phyloP scores from a whole-genome alignment of 768 basidiomycete genomes.

The Leccinum sublutescens region DNA sequence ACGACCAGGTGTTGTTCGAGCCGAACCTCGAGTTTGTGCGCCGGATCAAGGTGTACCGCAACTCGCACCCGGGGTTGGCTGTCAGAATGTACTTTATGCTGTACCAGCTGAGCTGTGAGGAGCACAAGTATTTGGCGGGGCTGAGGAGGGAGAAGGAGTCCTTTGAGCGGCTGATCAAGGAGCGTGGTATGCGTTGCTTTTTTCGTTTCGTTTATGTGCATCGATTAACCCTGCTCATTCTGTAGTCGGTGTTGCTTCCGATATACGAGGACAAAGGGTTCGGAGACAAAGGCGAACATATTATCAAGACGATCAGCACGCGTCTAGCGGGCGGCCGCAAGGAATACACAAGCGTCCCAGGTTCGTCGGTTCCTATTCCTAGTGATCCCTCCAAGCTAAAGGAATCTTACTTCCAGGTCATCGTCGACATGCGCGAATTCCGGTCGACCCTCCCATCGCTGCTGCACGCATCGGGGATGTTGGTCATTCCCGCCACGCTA shows the following conservation, averaged over 20 bases:
- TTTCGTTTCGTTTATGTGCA: background rate
- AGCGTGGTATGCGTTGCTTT: conserved; percentile 71
- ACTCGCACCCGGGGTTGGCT: conserved; percentile 74
- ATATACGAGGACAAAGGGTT: conserved; percentile 62
- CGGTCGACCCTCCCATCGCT: conserved; percentile 89
- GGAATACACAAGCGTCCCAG: conserved; percentile 62
- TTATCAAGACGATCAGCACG: conserved; percentile 79
- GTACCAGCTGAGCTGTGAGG: conserved; percentile 91
- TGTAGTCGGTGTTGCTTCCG: conserved; percentile 43
- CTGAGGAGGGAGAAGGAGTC: conserved; percentile 91
- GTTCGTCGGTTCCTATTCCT: conserved; percentile 32
- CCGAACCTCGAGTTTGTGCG: conserved; percentile 92
- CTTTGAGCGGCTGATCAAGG: conserved; percentile 89
- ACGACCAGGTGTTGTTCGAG: conserved; percentile 91
- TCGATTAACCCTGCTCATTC: background rate
- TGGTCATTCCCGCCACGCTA: conserved; percentile 88
- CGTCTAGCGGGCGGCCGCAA: conserved; percentile 85
- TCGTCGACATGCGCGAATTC: conserved; percentile 98
- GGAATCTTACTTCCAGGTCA: conserved; percentile 54
- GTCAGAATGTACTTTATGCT: conserved; percentile 94
- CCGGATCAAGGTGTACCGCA: conserved; percentile 90
- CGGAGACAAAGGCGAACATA: conserved; percentile 44
- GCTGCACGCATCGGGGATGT: conserved; percentile 75
- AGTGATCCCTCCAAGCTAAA: background rate
- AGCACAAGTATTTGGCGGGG: conserved; percentile 90